Conservation (phyloP, 148 eudicot species). For the Vaccinium vitisidaea region DNA sequence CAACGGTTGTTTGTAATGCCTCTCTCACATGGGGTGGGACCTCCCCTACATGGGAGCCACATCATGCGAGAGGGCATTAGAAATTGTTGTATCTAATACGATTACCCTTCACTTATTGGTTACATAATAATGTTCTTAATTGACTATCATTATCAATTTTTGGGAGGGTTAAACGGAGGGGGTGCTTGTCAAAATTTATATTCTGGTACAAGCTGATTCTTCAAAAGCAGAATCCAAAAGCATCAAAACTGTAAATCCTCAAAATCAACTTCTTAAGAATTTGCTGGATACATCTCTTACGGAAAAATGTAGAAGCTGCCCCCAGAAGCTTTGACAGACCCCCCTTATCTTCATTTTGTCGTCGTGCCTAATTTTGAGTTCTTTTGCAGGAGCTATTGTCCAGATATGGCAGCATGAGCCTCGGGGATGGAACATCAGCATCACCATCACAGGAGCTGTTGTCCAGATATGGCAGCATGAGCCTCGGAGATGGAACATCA, state of each 20-base stretch:
- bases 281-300: background rate
- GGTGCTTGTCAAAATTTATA: background rate
- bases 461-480: conserved; percentile 18
- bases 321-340: too few relatives aligned
- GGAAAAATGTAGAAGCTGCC: too few relatives aligned
- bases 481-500: conserved; percentile 23
- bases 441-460: conserved; percentile 16
- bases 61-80: too few relatives aligned
- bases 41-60: too few relatives aligned
- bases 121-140: background rate
- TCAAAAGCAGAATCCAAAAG: background rate
- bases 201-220: background rate
- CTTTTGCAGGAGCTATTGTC: conserved; percentile 24
- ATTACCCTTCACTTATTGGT: background rate
- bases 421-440: conserved; percentile 24
- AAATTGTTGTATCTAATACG: too few relatives aligned
- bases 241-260: background rate
- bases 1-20: too few relatives aligned
- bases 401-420: conserved; percentile 17
- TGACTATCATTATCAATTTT: background rate
- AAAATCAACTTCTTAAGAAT: background rate
- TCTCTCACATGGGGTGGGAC: too few relatives aligned
- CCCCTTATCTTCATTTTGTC: too few relatives aligned
- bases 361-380: background rate
- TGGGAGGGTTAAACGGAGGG: background rate